Evolutionary conservation across 768 basidiomycete genomes (phyloP), one percentile per base, ranked within the genome.

Genomic region (Leccinum variicolor): DNA sequence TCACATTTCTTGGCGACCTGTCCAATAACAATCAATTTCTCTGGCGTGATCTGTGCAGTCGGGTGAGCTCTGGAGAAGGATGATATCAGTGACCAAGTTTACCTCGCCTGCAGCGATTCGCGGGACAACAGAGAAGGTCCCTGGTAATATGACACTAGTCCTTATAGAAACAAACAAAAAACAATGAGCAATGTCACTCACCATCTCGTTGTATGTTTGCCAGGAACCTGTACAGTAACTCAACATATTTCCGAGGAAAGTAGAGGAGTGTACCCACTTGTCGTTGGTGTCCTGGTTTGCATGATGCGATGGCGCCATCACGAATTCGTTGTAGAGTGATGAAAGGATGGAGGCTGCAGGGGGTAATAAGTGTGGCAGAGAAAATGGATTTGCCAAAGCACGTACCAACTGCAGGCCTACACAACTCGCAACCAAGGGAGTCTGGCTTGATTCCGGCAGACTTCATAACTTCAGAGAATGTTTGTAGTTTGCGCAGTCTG

Each of bases 211-310:
- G 87, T 31, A 90, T 87, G 62, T 90, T 90, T 8, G 84, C 87
- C 53, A 90, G 69, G 69, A 79, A 88, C 54, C 77, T 78, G 50
- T 4, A 39, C 9, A 39, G 15, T 39, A 4, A 39, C 39, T 39
- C 39, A 39, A 39, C 17, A 39, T 9, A 39, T 9, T 9, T 10
- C n/a, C 15, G 2, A 39, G n/a, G 39, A n/a, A 39, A 4, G 17
- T 39, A 39, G 9, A 39, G 17, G 39, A 39, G n/a, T n/a, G 17
- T 39, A 39, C 39, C 9, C n/a, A 72, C 58, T 69, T 69, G 63
- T 89, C 87, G 61, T 89, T 89, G 3, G 87, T 89, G 58, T 88
- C 87, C 66, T 89, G 87, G 52, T 86, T 84, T 58, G 84, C 77
- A 59, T 86, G 85, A 62, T 88, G 87, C 13, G 71, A 76, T 0